Evolutionary conservation across 345 rosid genomes (phyloP), one percentile per base, ranked within the genome.

Genomic region (Ceriops zippeliana): DNA sequence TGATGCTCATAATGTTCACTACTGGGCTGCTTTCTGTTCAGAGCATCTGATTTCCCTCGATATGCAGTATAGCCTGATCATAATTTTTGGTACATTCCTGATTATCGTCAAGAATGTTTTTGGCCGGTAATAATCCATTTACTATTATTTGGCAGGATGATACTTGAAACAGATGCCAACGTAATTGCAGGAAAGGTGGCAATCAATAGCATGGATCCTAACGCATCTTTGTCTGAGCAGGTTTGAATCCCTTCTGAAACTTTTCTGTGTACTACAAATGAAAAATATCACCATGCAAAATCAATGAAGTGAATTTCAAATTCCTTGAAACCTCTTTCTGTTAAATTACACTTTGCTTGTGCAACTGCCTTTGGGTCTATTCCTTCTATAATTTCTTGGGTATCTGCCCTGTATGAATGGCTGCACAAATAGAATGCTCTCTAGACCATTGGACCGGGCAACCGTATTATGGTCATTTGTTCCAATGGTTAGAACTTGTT

Each of bases 161-260:
- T 93, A 69, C 97, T 93, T 49, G 98, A 93, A 78, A 90, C 93
- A 5, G 96, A 90, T 65, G 82, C 93, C 5, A 87, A 75, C 60
- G 82, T 89, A 26, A 86, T 93, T 54, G 98, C 96, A 8, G 97
- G 89, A 68, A 93, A 90, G 82, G 97, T 90, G 66, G 96, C 92
- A 66, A 74, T 84, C 66, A 90, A 93, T 61, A 87, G 82, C 85
- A 75, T 89, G 78, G 93, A 90, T 78, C 87, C 87, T 52, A 78
- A 76, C 47, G 88, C 90, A 61, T 87, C 93, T 59, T 81, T 93
- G 73, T 86, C 98, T 26, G 97, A 93, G 77, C 97, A 93, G 97
- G 98, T 93, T 46, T 52, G 31, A 34, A 16, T 2, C 46, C 16
- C 53, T 49, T 20, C 67, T 47, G 49, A n/a, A 61, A 56, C 52